Base-by-base conservation (phyloP, 1,284 basidiomycete species). In the Baeospora myosura region DNA sequence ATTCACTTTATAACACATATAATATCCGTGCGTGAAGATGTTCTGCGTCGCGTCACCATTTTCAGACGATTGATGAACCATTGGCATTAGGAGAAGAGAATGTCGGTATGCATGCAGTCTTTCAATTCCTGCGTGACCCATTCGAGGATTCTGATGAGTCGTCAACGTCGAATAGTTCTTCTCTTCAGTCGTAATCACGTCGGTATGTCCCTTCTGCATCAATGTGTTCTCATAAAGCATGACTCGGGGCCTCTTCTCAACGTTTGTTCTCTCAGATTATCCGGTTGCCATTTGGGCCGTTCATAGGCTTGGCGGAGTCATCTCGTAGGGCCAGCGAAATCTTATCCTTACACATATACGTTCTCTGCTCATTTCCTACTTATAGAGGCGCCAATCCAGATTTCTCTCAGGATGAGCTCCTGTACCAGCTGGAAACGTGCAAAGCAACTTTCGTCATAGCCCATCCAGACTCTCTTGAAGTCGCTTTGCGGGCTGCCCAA, bases 251-350 rank as follows among this genome's bases (percentile, higher is more conserved):
- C n/a, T n/a, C 28, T 41, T 11, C 37, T 6, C 8, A n/a, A 35
- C 18, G 25, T n/a, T 30, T 25, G 10, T 23, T 21, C 21, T 4
- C 44, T 31, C 38, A 83, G 86, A 88, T 52, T 89, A 84, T 53
- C 74, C 77, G 0, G 61, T 77, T 0, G 69, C 69, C 1, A 63
- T 86, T 3, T 89, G 86, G 85, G 84, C 81, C 2, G 57, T 68
- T 2, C 82, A 86, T 50, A 65, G 78, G 31, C 62, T 88, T 2
- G 86, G 87, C 20, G 87, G 66, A 2, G 71, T 83, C 44, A 66
- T 81, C 49, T 79, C 80, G 68, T 78, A 58, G 41, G 71, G n/a
- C 44, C 26, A 30, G 18, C 26, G n/a, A 52, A 17, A 17, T 21
- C 24, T 47, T 17, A 24, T 10, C 12, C 39, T 25, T 34, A 22